Evolutionary conservation across 345 rosid genomes (phyloP).

Genomic region (Geranium rotundifolium): DNA sequence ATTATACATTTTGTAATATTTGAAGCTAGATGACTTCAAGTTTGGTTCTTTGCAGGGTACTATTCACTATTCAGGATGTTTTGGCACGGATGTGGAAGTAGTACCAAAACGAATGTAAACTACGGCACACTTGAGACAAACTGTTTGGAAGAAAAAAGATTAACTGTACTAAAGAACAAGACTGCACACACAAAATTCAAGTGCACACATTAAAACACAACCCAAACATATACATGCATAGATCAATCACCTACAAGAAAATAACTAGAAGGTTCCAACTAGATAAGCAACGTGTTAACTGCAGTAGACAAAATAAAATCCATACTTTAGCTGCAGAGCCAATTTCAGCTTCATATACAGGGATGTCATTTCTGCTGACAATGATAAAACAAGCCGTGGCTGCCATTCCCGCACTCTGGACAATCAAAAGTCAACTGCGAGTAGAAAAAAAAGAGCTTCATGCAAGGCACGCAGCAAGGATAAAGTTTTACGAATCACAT

Average conservation of each 20-base stretch:
- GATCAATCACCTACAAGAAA: no score
- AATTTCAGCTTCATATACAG: constrained; percentile 26
- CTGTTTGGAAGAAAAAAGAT: background rate
- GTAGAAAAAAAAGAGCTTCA: no score
- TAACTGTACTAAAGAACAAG: background rate
- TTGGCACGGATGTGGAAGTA: no score
- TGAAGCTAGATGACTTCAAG: no score
- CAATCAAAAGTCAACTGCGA: background rate
- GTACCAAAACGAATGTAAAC: no score
- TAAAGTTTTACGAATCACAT: no score
- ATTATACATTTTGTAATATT: no score
- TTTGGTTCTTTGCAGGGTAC: no score
- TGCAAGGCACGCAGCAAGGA: no score
- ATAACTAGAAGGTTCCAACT: background rate
- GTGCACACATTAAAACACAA: background rate
- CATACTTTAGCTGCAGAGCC: constrained; percentile 25
- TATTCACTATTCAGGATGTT: no score
- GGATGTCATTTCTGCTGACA: constrained; percentile 25
- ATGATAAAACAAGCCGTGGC: constrained; percentile 26
- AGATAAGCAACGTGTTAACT: background rate
- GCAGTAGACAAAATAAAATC: background rate
- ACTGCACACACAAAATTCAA: background rate
- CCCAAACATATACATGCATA: background rate
- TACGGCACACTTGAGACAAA: background rate
- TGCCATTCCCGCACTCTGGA: constrained; percentile 10